A percentile compares a stretch with the other conserved stretches of the same genome.
phyloP scores from a whole-genome alignment of 352 stramenopile species.

The Pythium dissotocum region DNA sequence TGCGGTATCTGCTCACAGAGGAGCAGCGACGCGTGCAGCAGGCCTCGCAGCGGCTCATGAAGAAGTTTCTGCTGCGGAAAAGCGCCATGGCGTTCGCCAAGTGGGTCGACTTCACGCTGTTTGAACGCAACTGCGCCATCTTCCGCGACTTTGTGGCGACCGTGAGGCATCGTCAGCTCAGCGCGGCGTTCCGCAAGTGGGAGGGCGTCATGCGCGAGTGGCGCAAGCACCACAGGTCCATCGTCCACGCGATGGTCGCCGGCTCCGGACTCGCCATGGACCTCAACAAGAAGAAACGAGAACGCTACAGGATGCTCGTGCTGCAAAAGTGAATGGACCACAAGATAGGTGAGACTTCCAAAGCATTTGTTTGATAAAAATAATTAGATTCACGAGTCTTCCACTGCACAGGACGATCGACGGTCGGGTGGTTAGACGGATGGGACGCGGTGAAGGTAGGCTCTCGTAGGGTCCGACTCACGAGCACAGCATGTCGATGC shows the following conservation, averaged over 20 bases:
- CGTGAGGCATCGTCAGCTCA: conserved; percentile 48
- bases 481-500: conserved; percentile 28
- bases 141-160: conserved; percentile 48
- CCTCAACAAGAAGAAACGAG: conserved; percentile 59
- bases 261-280: conserved; percentile 59
- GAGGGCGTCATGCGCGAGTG: conserved; percentile 42
- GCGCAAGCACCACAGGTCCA: conserved; percentile 43
- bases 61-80: conserved; percentile 42
- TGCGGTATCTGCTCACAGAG: conserved; percentile 56
- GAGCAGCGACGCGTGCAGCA: conserved; percentile 52
- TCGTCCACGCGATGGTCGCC: conserved; percentile 36
- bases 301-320: conserved; percentile 69
- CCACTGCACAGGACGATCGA: not conserved
- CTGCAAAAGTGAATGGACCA: conserved; percentile 49
- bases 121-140: conserved; percentile 45
- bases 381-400: not conserved
- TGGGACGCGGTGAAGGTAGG: too few species aligned
- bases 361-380: not conserved
- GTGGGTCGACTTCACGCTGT: conserved; percentile 46
- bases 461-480: not conserved
- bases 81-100: conserved; percentile 43
- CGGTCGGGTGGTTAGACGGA: not conserved
- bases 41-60: conserved; percentile 47
- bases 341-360: not conserved
- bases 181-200: conserved; percentile 61